phyloP scores from a whole-genome alignment of 148 eudicot genomes.

The Camellia japonica region DNA sequence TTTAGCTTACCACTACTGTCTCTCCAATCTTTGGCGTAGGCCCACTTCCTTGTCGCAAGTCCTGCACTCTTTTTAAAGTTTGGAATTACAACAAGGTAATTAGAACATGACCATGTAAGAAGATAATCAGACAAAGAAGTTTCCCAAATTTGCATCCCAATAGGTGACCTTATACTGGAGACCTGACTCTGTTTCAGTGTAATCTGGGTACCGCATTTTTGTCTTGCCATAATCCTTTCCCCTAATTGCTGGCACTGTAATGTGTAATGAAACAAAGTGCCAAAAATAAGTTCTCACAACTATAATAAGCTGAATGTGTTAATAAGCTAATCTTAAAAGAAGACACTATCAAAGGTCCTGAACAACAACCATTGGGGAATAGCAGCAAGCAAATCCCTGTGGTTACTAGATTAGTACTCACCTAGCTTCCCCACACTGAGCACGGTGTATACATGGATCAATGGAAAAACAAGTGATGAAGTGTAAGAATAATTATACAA shows the following conservation, averaged over 20 bases:
- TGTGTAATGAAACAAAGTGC: slow-evolving; percentile 27
- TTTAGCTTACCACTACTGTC: slow-evolving; percentile 71
- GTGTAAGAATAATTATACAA: background rate
- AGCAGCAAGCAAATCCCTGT: background rate
- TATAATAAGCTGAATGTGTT: slow-evolving; percentile 16
- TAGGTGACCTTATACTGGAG: slow-evolving; percentile 81
- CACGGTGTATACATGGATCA: background rate
- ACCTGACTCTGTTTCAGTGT: slow-evolving; percentile 74
- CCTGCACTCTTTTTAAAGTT: slow-evolving; percentile 54
- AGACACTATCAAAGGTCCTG: slow-evolving; percentile 1
- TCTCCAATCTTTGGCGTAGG: slow-evolving; percentile 76
- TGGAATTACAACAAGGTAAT: slow-evolving; percentile 18
- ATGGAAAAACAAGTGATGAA: background rate
- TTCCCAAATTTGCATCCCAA: slow-evolving; percentile 11
- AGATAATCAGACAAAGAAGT: slow-evolving; percentile 5
- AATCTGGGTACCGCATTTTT: slow-evolving; percentile 92
- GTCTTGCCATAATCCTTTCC: slow-evolving; percentile 98
- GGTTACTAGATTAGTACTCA: background rate
- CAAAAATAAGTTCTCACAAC: slow-evolving; percentile 20
- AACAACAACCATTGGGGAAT: background rate
- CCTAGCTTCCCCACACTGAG: background rate
- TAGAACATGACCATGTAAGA: slow-evolving; percentile 8
- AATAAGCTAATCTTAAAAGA: slow-evolving; percentile 16
- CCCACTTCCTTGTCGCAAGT: slow-evolving; percentile 75
- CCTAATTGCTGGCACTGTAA: slow-evolving; percentile 89